Conservation (phyloP, 257 asterid genomes). For the Solanum sejunctum region DNA sequence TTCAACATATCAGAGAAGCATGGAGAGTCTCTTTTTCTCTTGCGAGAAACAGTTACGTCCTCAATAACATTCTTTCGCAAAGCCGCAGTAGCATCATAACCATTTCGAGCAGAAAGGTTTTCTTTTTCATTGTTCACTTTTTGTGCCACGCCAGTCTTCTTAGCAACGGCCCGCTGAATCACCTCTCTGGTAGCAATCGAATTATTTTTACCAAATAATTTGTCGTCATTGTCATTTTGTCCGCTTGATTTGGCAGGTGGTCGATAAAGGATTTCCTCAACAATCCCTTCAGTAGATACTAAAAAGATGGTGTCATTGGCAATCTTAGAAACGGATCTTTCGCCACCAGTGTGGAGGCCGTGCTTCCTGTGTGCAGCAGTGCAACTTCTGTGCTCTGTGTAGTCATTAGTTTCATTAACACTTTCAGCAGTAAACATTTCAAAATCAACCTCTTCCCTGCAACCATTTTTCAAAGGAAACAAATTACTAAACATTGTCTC, state of each 20-base stretch:
- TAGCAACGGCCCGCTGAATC: neutral
- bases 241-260: conserved; percentile 9
- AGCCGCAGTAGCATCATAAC: neutral
- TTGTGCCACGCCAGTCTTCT: neutral
- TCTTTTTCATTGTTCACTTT: neutral
- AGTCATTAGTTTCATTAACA: neutral
- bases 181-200: conserved; percentile 8
- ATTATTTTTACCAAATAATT: neutral
- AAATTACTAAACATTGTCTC: conserved; percentile 10
- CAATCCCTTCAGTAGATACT: conserved; percentile 10
- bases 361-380: neutral
- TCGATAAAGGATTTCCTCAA: conserved; percentile 4
- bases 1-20: conserved; percentile 33
- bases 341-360: neutral
- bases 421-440: conserved; percentile 1
- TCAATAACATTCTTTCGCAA: conserved; percentile 9
- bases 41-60: conserved; percentile 18
- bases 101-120: neutral
- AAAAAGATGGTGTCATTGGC: conserved; percentile 1
- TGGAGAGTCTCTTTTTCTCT: conserved; percentile 43
- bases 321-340: neutral
- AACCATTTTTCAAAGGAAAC: neutral
- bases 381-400: neutral
- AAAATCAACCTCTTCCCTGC: neutral
- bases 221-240: conserved; percentile 3